A percentile compares a stretch with the other conserved stretches of the same genome.
Evolutionary conservation across 2,329 filamentous ascomycete species (phyloP).

Genomic region (Magnaporthiopsis rhizophila): DNA sequence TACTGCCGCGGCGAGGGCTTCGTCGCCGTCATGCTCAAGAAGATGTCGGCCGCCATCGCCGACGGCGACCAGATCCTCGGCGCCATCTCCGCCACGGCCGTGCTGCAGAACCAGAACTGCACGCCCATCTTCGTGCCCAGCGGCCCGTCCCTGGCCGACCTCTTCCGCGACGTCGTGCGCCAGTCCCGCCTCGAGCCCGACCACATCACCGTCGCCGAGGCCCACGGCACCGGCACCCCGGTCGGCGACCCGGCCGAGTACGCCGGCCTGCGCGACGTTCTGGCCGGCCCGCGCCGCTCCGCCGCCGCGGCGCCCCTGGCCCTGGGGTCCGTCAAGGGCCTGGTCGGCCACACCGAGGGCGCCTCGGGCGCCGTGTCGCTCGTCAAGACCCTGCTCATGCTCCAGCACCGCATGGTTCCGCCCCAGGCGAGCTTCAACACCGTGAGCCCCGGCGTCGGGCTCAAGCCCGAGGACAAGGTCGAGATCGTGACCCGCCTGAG

Average conservation of each 20-base stretch:
- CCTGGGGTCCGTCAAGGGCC: constrained; percentile 25
- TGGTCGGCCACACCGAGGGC: constrained; percentile 26
- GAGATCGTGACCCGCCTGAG: constrained; percentile 11
- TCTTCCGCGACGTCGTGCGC: constrained; percentile 24
- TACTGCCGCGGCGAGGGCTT: constrained; percentile 44
- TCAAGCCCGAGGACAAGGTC: constrained; percentile 14
- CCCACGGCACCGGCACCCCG: constrained; percentile 35
- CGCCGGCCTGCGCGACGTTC: constrained; percentile 23
- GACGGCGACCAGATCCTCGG: constrained; percentile 37
- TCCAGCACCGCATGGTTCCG: constrained; percentile 19
- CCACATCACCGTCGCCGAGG: constrained; percentile 25
- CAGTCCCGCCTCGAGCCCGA: constrained; percentile 16
- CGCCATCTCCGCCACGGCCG: constrained; percentile 26
- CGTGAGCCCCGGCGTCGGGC: constrained; percentile 19
- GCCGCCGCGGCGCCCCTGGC: constrained; percentile 6
- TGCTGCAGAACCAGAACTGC: constrained; percentile 32
- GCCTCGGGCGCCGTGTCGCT: constrained; percentile 21
- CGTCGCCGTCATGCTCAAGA: constrained; percentile 37
- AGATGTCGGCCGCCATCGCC: constrained; percentile 31
- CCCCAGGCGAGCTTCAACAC: constrained; percentile 24
- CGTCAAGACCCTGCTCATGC: constrained; percentile 25
- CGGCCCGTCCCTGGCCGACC: constrained; percentile 17
- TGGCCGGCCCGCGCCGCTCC: constrained; percentile 16
- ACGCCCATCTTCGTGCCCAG: constrained; percentile 20
- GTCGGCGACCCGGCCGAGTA: constrained; percentile 29